Base-by-base conservation (phyloP, 2,329 filamentous ascomycete species). In the Fusarium multiceps region DNA sequence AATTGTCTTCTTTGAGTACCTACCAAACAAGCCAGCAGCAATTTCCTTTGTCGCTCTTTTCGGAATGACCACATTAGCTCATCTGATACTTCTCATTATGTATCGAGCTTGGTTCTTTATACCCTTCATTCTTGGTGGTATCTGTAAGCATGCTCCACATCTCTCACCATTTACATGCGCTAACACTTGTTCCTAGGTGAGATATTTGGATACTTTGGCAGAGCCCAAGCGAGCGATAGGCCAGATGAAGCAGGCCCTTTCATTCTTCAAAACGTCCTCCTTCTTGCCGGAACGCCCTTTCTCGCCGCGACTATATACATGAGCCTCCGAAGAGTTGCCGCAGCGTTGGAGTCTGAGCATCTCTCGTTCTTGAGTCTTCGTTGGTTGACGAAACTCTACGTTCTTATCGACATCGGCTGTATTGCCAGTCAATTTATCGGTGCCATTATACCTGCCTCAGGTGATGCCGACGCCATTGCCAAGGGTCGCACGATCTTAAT, bases 241-340 rank as follows among this genome's bases (percentile, higher is more conserved):
- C 51, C 60, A 0, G 32, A 25, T 3, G 12, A 42, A 21, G 55
- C 53, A 4, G 49, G 58, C 0, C 58, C 48, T 0, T 68, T 63
- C 1, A 51, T 68, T 18, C 46, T 63, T 2, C 65, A 68, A 28
- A 57, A 57, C 3, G 45, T 68, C 1, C 58, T 68, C 2, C 48
- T 68, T 2, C 63, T 68, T 5, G 63, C 59, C 0, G 58, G 58
- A 28, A 62, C 63, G 4, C 46, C 59, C 4, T 63, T 68, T 9
- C 55, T 68, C 14, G 58, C 63, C 7, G 65, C 65, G 7, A 68
- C 65, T 4, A 68, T 68, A 8, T 68, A 68, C 14, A 68, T 68
- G 65, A 63, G 54, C 16, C 53, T 68, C 2, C 18, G 58, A 11
- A 23, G 63, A 4, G 25, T 68, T 7, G 37, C 50, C 1, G 41